A percentile compares a stretch with the other conserved stretches of the same genome.
phyloP scores from a whole-genome alignment of 169 alveolate species.

The Theileria sp. region DNA sequence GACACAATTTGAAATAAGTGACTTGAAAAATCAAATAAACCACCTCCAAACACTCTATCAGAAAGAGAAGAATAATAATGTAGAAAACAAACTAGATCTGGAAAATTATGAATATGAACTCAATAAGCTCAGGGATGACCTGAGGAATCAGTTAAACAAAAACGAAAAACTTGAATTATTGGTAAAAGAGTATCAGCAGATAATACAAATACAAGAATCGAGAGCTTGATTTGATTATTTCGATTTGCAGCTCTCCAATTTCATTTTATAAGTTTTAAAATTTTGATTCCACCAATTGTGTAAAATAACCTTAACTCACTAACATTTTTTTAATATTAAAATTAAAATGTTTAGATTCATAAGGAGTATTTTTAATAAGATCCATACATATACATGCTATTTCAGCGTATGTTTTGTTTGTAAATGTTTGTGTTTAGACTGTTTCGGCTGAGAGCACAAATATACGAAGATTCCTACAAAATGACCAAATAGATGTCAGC shows the following conservation, averaged over 20 bases:
- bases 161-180: background rate
- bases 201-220: background rate
- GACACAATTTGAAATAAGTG: background rate
- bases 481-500: background rate
- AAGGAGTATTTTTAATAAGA: background rate
- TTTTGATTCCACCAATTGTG: background rate
- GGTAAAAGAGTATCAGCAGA: slow-evolving; percentile 5
- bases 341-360: background rate
- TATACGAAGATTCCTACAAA: background rate
- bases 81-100: background rate
- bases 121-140: background rate
- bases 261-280: background rate
- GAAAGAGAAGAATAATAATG: background rate
- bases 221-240: background rate
- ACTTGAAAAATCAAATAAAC: background rate
- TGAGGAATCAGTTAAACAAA: background rate
- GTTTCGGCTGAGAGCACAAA: background rate
- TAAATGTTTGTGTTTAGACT: background rate
- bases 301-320: background rate
- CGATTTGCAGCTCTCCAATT: background rate
- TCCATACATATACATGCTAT: background rate
- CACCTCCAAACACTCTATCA: background rate
- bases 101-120: background rate
- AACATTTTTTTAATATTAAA: too few species aligned
- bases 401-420: background rate